These are phyloP conservation scores for Blastocystis sp. DNA, from an alignment of 352 stramenopile species.

Conservation along the genomic window DNA sequence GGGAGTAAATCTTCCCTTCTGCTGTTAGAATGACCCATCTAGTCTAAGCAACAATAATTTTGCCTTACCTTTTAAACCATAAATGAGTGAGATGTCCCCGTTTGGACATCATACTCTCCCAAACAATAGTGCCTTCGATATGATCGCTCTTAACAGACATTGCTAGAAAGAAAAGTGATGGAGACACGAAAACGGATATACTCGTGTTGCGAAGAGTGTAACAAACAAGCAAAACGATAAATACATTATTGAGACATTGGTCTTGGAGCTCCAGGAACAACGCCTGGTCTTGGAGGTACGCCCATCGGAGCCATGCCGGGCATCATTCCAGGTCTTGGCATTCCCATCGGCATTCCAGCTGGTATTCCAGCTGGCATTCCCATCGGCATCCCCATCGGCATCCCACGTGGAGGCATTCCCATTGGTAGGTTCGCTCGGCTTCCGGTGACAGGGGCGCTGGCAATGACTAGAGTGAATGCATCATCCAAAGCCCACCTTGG, in stretches of 20 bases:
- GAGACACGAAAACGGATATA: conserved; percentile 47
- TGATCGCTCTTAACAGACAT: conserved; percentile 12
- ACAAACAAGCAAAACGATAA: conserved; percentile 56
- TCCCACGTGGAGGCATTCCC: conserved; percentile 70
- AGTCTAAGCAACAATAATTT: no score
- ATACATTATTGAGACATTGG: conserved; percentile 5
- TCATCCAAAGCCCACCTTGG: conserved; percentile 72
- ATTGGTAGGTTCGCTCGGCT: conserved; percentile 67
- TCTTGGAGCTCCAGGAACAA: conserved; percentile 69
- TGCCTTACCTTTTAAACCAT: conserved; percentile 14
- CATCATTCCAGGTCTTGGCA: conserved; percentile 15
- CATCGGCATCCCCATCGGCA: conserved; percentile 70
- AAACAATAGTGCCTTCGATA: conserved; percentile 39
- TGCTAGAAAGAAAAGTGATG: conserved; percentile 15
- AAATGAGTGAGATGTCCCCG: conserved; percentile 7
- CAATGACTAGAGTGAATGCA: conserved; percentile 80
- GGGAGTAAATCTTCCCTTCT: not conserved
- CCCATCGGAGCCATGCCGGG: conserved; percentile 15
- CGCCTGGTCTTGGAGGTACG: conserved; percentile 71
- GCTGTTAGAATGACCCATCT: not conserved
- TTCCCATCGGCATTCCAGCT: conserved; percentile 19
- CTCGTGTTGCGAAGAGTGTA: conserved; percentile 51
- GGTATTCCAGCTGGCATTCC: not conserved
- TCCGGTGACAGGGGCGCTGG: conserved; percentile 16
- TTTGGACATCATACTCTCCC: conserved; percentile 30